Percentiles rank a stretch among this genome's conserved stretches.
phyloP scores from a whole-genome alignment of 2,329 filamentous ascomycete species.

The Cylindrodendrum hubeiense region DNA sequence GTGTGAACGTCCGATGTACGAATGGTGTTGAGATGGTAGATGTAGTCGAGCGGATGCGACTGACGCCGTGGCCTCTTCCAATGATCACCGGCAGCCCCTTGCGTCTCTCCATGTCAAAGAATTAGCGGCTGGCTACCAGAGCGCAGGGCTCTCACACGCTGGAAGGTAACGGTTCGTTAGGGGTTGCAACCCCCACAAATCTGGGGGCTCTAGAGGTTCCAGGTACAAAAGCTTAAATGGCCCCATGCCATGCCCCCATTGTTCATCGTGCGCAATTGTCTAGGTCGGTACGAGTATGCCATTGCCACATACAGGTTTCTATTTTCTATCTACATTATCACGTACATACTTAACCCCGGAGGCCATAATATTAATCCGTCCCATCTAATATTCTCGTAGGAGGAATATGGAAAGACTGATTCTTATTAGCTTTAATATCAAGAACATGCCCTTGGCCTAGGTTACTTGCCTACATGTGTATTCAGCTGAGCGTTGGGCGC shows the following conservation, averaged over 20 bases:
- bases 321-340: too few species aligned
- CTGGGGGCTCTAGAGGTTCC: neutral
- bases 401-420: too few species aligned
- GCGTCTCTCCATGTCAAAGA: neutral
- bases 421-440: too few species aligned
- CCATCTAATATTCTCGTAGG: too few species aligned
- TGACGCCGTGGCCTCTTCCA: constrained; percentile 21
- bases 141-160: neutral
- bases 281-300: too few species aligned
- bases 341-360: too few species aligned
- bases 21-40: constrained; percentile 2
- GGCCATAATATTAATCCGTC: too few species aligned
- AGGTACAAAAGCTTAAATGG: neutral
- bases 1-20: neutral
- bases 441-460: too few species aligned
- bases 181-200: neutral
- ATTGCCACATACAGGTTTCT: too few species aligned
- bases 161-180: neutral
- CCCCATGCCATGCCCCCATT: neutral
- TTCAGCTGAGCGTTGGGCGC: too few species aligned
- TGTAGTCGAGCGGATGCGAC: neutral
- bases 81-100: constrained; percentile 5
- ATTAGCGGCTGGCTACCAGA: neutral
- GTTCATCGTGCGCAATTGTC: neutral
- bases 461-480: too few species aligned